A percentile compares a stretch with the other conserved stretches of the same genome.
Conservation (phyloP, 768 basidiomycete genomes). For the Coprinopsis marcescibilis region DNA sequence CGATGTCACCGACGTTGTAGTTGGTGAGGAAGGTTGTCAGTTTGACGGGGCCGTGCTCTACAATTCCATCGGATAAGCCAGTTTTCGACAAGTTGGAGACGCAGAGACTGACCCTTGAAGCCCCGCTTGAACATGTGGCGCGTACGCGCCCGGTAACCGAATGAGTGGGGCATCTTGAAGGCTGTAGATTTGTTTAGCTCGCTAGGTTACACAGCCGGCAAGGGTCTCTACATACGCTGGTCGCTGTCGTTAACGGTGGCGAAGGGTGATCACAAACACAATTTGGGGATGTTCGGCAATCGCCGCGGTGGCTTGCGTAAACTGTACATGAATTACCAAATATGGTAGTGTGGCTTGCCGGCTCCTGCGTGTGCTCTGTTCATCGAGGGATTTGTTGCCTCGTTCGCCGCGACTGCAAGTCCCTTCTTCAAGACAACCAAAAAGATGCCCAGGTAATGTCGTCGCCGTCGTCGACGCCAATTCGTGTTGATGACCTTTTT, state of each 20-base stretch:
- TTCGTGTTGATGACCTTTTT: constrained; percentile 21
- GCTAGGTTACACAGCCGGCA: neutral
- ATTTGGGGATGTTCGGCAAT: constrained; percentile 37
- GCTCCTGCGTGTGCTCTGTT: constrained; percentile 28
- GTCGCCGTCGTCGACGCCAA: constrained; percentile 12
- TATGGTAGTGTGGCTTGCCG: constrained; percentile 13
- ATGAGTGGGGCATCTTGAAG: constrained; percentile 98
- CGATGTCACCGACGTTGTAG: constrained; percentile 96
- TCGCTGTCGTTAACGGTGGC: constrained; percentile 43
- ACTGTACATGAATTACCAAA: constrained; percentile 59
- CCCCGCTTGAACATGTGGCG: constrained; percentile 99
- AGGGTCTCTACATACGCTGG: constrained; percentile 37
- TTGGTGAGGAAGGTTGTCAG: constrained; percentile 89
- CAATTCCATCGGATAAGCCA: constrained; percentile 12
- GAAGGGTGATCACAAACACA: constrained; percentile 18
- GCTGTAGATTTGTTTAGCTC: constrained; percentile 23
- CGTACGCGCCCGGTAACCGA: constrained; percentile 99
- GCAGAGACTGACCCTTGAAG: constrained; percentile 78
- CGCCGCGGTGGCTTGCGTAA: constrained; percentile 57
- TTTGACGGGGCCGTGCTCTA: constrained; percentile 87
- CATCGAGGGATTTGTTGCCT: constrained; percentile 25
- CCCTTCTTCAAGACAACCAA: constrained; percentile 47
- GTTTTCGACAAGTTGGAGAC: constrained; percentile 7
- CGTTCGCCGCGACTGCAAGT: constrained; percentile 19
- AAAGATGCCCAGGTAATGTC: constrained; percentile 80